Base-by-base conservation (phyloP, 208 protist genomes). In the Acanthamoeba royreba region DNA sequence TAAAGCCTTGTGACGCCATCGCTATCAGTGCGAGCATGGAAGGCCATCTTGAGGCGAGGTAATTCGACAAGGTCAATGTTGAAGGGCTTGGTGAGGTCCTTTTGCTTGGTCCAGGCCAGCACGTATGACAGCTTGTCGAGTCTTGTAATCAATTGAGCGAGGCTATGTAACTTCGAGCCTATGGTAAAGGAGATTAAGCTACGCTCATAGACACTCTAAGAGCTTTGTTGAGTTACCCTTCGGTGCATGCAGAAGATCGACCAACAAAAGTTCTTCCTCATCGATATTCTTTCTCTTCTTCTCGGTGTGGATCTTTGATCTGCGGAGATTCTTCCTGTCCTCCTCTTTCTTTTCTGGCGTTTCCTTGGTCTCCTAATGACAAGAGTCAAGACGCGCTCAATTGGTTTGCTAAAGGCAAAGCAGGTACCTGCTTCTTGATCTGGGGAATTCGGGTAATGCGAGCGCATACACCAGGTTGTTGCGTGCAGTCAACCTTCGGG, bases 61-160 rank as follows among this genome's bases (percentile, higher is more conserved):
- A 99, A 94, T 94, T 99, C 98, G 43, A 99, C 96, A 7, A 94
- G 52, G 38, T 94, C 95, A 2, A 98, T 94, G 25, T 94, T 88
- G n/a, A 58, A 15, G 22, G 83, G 58, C 8, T 46, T 45, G 33
- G 7, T 58, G 2, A 95, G 11, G n/a, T 15, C 38, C 61, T 87
- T 52, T 46, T 17, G 49, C 40, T 28, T 42, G 11, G 96, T 97
- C 98, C 98, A 98, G 4, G 97, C 96, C 17, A 98, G 88, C 52
- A 98, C 97, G 94, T 98, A 97, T 9, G 97, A 98, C 55, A 96
- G 96, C 85, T 98, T 96, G 79, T 98, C 98, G 45, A 98, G 31
- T 2, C 95, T 87, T 83, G 96, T 72, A 86, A 98, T 92, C 74
- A 98, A 86, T 22, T 11, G 0, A 15, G 94, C 95, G 17, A 97